These are phyloP conservation scores for Apiospora kogelbergensis DNA, from an alignment of 2,329 filamentous ascomycete genomes.

Conservation along the genomic window DNA sequence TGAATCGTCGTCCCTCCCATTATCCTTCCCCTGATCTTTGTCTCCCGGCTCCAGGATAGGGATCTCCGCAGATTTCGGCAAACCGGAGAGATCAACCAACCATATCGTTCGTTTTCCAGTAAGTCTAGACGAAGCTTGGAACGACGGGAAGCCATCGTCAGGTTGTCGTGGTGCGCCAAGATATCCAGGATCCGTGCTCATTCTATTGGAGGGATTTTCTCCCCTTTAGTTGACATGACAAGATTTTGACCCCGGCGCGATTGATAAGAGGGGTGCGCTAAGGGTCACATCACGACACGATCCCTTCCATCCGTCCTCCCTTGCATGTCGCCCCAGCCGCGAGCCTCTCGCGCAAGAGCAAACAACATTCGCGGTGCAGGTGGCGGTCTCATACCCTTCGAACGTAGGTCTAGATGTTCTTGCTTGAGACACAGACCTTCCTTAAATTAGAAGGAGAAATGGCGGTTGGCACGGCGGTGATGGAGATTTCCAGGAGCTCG, in stretches of 20 bases:
- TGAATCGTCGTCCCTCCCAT: not conserved
- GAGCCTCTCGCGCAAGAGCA: not conserved
- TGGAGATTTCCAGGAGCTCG: not conserved
- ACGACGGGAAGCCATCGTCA: not conserved
- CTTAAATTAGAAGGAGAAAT: not conserved
- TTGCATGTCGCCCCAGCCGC: not conserved
- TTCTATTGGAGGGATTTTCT: not conserved
- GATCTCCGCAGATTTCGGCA: not conserved
- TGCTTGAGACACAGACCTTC: not conserved
- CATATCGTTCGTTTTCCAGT: not conserved
- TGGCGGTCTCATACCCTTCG: not conserved
- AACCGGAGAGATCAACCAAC: not conserved
- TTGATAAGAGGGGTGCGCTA: slow-evolving; percentile 1
- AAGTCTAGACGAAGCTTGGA: not conserved
- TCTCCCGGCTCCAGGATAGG: not conserved
- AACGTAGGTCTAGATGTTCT: not conserved
- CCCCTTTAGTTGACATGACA: not conserved
- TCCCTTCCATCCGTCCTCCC: not conserved
- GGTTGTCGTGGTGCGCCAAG: not conserved
- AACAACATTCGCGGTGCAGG: not conserved
- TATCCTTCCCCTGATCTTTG: not conserved
- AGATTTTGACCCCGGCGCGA: not conserved
- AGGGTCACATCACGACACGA: not conserved
- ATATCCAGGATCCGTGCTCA: not conserved
- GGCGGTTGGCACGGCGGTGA: not conserved